Base-by-base conservation (phyloP, 192 early-diverging fungal genomes). In the Umbelopsis vinacea region DNA sequence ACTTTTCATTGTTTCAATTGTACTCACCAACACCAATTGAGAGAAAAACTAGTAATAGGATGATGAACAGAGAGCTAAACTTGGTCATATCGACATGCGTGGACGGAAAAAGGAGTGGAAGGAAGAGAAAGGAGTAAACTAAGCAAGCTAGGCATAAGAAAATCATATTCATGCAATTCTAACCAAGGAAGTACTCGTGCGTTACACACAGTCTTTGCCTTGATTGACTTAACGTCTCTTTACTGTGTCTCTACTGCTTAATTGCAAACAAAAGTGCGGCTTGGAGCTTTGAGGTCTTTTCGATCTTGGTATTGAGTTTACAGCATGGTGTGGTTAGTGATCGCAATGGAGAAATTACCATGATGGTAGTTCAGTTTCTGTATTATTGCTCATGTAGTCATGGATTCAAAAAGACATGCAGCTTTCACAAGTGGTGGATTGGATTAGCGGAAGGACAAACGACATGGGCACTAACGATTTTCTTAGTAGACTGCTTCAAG, bases 161-260 rank as follows among this genome's bases (percentile, higher is more conserved):
- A 17, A 63, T 22, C 29, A 37, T 63, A 14, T 63, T n/a, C 26
- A 14, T 37, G 4, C 33, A 29, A 37, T 29, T n/a, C 57, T 63
- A 63, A 63, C 57, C 57, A 63, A 63, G 26, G 57, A 38, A 63
- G 57, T 63, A 63, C 57, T 63, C 57, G 57, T 63, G 57, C 57
- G 57, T 63, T 63, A 63, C 57, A 63, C 57, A 63, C 19, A n/a
- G 33, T 1, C 57, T 63, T 63, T 63, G 26, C 57, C 57, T 19
- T 4, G 57, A 63, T 63, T 63, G 57, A 29, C 57, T 63, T 63
- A 63, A 63, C 14, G 29, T 63, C 8, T 19, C 57, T 63, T 37
- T 23, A 24, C 29, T 60, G 55, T 24, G 33, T 60, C 35, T 63
- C 57, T 12, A 12, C 12, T 10, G 0, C 22, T 54, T 9, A 54